Evolutionary conservation across 2,329 filamentous ascomycete genomes (phyloP).

Genomic region (Talaromyces albobiverticillius): DNA sequence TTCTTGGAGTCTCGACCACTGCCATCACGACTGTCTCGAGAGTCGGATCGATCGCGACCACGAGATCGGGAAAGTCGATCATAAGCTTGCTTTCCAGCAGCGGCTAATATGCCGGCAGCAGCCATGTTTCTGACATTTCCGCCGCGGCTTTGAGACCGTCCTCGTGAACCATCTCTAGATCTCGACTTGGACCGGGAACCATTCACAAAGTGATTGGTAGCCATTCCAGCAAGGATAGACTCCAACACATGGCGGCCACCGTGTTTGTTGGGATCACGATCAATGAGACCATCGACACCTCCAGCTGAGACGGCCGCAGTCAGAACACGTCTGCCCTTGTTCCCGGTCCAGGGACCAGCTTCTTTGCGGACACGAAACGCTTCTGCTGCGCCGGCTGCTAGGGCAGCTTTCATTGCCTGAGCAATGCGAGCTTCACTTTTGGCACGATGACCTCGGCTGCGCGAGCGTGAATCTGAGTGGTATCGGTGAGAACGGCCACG

Average conservation of each 20-base stretch:
- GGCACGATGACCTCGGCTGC: slow-evolving; percentile 50
- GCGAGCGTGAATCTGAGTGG: slow-evolving; percentile 55
- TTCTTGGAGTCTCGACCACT: slow-evolving; percentile 39
- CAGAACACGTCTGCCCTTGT: slow-evolving; percentile 86
- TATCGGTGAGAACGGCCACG: slow-evolving; percentile 45
- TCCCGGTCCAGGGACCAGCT: slow-evolving; percentile 82
- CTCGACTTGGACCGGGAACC: slow-evolving; percentile 69
- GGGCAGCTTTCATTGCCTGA: slow-evolving; percentile 85
- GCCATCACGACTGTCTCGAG: slow-evolving; percentile 48
- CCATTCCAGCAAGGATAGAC: slow-evolving; percentile 82
- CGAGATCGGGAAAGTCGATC: slow-evolving; percentile 43
- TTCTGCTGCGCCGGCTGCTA: slow-evolving; percentile 86
- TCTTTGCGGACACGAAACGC: slow-evolving; percentile 88
- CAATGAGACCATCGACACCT: slow-evolving; percentile 74
- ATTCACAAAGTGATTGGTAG: slow-evolving; percentile 81
- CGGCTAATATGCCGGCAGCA: slow-evolving; percentile 43
- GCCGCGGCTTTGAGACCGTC: slow-evolving; percentile 42
- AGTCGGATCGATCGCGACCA: slow-evolving; percentile 43
- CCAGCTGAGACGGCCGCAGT: slow-evolving; percentile 84
- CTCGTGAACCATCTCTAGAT: slow-evolving; percentile 29
- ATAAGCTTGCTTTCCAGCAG: slow-evolving; percentile 47
- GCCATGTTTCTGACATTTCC: slow-evolving; percentile 43
- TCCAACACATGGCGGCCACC: slow-evolving; percentile 77
- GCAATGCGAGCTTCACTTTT: slow-evolving; percentile 63
- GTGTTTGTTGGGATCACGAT: slow-evolving; percentile 68